Base-by-base conservation (phyloP, 1,284 basidiomycete species). In the Puccinia coronata region DNA sequence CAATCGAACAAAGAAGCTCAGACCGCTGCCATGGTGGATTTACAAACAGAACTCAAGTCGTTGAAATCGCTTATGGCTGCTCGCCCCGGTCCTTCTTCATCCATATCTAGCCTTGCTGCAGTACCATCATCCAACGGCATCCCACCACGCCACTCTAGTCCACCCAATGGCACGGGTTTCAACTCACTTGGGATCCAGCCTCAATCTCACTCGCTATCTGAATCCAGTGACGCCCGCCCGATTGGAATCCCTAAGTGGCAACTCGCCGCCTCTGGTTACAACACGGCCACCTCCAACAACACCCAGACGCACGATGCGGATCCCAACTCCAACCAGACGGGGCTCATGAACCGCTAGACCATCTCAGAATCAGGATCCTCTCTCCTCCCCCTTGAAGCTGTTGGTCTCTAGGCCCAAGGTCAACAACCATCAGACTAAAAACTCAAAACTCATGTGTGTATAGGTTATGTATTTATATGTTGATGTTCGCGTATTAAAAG, bases 31-130 rank as follows among this genome's bases (percentile, higher is more conserved):
- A 69, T 79, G 25, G 36, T 43, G 9, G 76, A 79, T 36, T 47
- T 79, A 23, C 76, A 79, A 79, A 70, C 65, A 25, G 76, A 79
- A 59, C 65, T 79, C 28, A 79, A 70, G 43, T 79, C 76, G 18
- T 43, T 79, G 16, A 79, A 79, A 70, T 79, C 76, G 25, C 36
- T 79, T 4, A 51, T 79, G 49, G 20, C 63, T 28, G 39, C 65
- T 39, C n/a, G 63, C 14, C 39, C 76, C 16, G 25, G 4, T 31
- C 31, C 36, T 34, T 51, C 69, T 16, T 6, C 43, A 16, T 71
- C 69, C 20, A 23, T 12, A 18, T 71, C 71, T 3, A 63, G 47
- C 49, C 43, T 53, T 49, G 18, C 74, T 49, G 18, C 74, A 20
- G 43, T 8, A 3, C 51, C 74, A 4, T 14, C 41, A 43, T 28